These are phyloP conservation scores for Dioscorea cayenensis DNA, from an alignment of 116 monocot species.

Conservation along the genomic window DNA sequence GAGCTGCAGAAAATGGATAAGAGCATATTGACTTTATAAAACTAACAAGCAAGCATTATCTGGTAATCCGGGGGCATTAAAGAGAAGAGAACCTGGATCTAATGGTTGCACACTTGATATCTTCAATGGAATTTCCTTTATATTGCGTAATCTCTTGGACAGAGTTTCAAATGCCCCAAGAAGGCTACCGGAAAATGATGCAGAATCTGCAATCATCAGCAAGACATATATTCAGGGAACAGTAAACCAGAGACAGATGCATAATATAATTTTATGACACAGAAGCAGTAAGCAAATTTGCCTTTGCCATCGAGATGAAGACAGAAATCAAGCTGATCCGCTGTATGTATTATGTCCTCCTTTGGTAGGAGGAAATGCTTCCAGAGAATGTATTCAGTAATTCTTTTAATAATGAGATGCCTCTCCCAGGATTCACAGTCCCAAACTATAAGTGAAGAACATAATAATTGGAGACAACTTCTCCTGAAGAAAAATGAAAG, in stretches of 20 bases:
- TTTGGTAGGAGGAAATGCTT: slow-evolving; percentile 51
- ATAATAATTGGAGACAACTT: slow-evolving; percentile 4
- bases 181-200: slow-evolving; percentile 40
- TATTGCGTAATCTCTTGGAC: slow-evolving; percentile 59
- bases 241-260: not conserved
- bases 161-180: slow-evolving; percentile 67
- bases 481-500: not conserved
- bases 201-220: slow-evolving; percentile 44
- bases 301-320: slow-evolving; percentile 70
- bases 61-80: too few relatives aligned
- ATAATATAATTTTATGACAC: not conserved
- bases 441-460: slow-evolving; percentile 48
- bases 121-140: slow-evolving; percentile 79
- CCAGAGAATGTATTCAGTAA: slow-evolving; percentile 47
- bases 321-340: slow-evolving; percentile 89
- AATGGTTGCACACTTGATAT: slow-evolving; percentile 82
- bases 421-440: slow-evolving; percentile 65
- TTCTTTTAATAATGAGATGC: slow-evolving; percentile 78
- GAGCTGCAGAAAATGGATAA: too few relatives aligned
- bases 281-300: slow-evolving; percentile 16
- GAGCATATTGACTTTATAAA: too few relatives aligned
- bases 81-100: slow-evolving; percentile 55
- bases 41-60: too few relatives aligned
- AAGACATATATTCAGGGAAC: not conserved
- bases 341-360: slow-evolving; percentile 51